These are phyloP conservation scores for Cyclostephanos tholiformis DNA, from an alignment of 108 stramenopile species.

Conservation along the genomic window DNA sequence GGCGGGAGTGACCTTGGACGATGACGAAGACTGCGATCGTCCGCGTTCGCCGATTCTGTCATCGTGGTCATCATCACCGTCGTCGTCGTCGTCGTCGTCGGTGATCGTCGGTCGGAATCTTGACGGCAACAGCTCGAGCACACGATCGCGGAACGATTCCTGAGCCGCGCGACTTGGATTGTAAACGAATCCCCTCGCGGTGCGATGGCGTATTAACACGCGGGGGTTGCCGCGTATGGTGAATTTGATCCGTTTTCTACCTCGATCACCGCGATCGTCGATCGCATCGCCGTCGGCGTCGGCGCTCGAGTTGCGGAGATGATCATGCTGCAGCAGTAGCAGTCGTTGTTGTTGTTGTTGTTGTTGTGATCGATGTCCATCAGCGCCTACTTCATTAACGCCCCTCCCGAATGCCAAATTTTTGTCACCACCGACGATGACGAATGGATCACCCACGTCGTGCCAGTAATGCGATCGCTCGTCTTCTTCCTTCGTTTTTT, in stretches of 20 bases:
- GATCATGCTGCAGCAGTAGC: background rate
- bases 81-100: no score
- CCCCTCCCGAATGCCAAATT: background rate
- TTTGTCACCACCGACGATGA: slow-evolving; percentile 3
- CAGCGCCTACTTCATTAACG: background rate
- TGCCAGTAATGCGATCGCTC: slow-evolving; percentile 9
- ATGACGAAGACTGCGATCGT: no score
- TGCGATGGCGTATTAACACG: slow-evolving; percentile 79
- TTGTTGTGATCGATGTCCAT: background rate
- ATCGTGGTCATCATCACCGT: background rate
- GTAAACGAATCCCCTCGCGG: slow-evolving; percentile 69
- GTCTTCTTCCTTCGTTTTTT: no score
- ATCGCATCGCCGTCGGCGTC: background rate
- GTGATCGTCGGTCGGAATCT: background rate
- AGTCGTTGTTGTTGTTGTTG: background rate
- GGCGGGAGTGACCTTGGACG: background rate
- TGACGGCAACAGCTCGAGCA: slow-evolving; percentile 43
- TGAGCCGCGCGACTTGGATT: slow-evolving; percentile 76
- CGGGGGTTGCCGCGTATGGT: slow-evolving; percentile 78
- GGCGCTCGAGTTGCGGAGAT: background rate
- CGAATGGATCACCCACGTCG: slow-evolving; percentile 22
- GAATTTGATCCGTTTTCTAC: slow-evolving; percentile 48
- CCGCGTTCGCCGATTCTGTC: background rate
- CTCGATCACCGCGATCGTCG: background rate
- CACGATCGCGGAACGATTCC: slow-evolving; percentile 58